Evolutionary conservation across 2,329 filamentous ascomycete species (phyloP), one percentile per base, ranked within the genome.

Genomic region (Epichloe typhina): DNA sequence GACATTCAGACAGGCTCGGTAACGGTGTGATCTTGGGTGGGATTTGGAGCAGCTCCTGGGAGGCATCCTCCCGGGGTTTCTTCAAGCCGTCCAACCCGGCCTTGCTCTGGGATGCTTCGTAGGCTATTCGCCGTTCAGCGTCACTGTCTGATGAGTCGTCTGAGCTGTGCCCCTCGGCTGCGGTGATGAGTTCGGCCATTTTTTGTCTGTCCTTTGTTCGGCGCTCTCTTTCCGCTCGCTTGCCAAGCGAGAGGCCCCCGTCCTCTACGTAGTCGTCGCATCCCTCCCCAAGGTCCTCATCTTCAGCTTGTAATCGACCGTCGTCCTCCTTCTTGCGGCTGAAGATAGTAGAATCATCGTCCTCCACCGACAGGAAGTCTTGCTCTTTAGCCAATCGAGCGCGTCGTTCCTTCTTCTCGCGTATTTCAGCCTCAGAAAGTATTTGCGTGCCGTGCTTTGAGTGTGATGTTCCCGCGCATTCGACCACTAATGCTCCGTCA

Each of bases 251-350:
- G 9, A 96, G 79, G 7, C 80, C 80, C 80, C 86, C 88, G 62
- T 95, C 88, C 40, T 93, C 86, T 8, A 93, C 87, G 59, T 87
- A 95, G 50, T 91, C 84, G 53, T 97, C 91, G 58, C 95, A 97
- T 0, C 89, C 90, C 68, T 97, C 93, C 38, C 86, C 87, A 0
- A 96, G 77, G 61, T 97, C 88, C 63, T 97, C 91, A 59, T 97
- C 91, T 36, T 96, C 89, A 41, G 76, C 79, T 5, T 89, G 77
- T 2, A 97, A 75, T 1, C 91, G 78, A 5, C 84, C 86, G 54
- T 89, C 77, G 36, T 80, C 77, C 56, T 84, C 80, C 59, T 83
- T 80, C 56, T 80, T 79, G 17, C 56, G 67, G 3, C 56, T 54
- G 19, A 56, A 57, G 7, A 67, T 62, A 31, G 62, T 61, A 19